A percentile compares a stretch with the other conserved stretches of the same genome.
Conservation (phyloP, 1,284 basidiomycete species). For the Irpex rosettiformis region DNA sequence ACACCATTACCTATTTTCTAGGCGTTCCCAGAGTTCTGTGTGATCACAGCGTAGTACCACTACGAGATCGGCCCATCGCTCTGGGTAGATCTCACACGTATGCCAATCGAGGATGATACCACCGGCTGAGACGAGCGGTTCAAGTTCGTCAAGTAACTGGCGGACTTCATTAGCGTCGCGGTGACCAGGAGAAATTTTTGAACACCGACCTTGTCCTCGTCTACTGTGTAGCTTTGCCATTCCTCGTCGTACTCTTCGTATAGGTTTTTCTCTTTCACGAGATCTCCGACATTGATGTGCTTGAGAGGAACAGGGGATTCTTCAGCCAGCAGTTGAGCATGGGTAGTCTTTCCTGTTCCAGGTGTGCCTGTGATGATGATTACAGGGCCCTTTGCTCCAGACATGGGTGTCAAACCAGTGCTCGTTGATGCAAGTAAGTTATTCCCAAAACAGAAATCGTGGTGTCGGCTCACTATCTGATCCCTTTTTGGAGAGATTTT, state of each 20-base stretch:
- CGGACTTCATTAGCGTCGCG: not conserved
- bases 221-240: slow-evolving; percentile 92
- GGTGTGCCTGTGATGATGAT: slow-evolving; percentile 93
- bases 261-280: slow-evolving; percentile 82
- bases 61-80: slow-evolving; percentile 97
- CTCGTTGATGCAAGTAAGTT: not conserved
- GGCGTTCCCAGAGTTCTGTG: slow-evolving; percentile 82
- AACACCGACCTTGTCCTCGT: slow-evolving; percentile 82
- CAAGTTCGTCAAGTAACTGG: slow-evolving; percentile 86
- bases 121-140: slow-evolving; percentile 62
- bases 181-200: not conserved
- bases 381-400: slow-evolving; percentile 52
- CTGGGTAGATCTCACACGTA: slow-evolving; percentile 92
- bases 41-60: slow-evolving; percentile 93
- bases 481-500: no score
- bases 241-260: slow-evolving; percentile 89
- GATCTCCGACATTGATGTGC: slow-evolving; percentile 89
- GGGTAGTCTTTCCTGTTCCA: slow-evolving; percentile 88
- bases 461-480: no score
- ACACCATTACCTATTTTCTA: slow-evolving; percentile 80
- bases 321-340: slow-evolving; percentile 74
- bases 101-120: slow-evolving; percentile 98
- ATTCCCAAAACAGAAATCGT: no score
- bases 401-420: not conserved
- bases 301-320: slow-evolving; percentile 64